A percentile compares a stretch with the other conserved stretches of the same genome.
Conservation (phyloP, 306 rosid genomes). For the Sesbania bispinosa region DNA sequence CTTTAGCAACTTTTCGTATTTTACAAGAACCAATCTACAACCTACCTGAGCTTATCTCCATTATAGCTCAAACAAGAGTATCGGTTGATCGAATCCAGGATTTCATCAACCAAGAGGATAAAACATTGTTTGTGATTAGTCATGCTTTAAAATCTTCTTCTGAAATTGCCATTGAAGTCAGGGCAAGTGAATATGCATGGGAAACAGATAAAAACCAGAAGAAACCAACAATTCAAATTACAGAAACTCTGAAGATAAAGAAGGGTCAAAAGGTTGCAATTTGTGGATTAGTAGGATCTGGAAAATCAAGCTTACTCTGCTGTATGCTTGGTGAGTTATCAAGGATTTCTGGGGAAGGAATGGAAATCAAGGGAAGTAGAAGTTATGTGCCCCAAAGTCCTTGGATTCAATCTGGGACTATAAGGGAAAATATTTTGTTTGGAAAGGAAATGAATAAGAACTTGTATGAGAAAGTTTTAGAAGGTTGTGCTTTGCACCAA, state of each 20-base stretch:
- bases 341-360: constrained; percentile 51
- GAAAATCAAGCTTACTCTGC: too few relatives aligned
- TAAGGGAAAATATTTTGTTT: constrained; percentile 73
- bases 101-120: constrained; percentile 56
- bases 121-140: constrained; percentile 28
- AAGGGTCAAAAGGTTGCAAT: constrained; percentile 70
- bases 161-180: constrained; percentile 45
- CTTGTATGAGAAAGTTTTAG: constrained; percentile 56
- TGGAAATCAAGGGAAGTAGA: constrained; percentile 45
- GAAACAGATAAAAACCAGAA: constrained; percentile 35
- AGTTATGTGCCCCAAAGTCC: constrained; percentile 85
- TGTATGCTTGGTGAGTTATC: constrained; percentile 73
- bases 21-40: constrained; percentile 76
- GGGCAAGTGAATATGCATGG: constrained; percentile 68
- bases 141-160: constrained; percentile 28
- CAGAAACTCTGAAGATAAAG: constrained; percentile 40
- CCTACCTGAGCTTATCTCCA: constrained; percentile 84
- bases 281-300: too few relatives aligned
- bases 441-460: constrained; percentile 55
- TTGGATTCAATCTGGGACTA: constrained; percentile 82
- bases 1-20: constrained; percentile 86
- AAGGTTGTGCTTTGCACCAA: constrained; percentile 66
- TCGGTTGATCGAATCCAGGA: constrained; percentile 63
- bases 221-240: constrained; percentile 52
- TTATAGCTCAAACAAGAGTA: constrained; percentile 78